These are phyloP conservation scores for Neoboletus subvelutipes DNA, from an alignment of 768 basidiomycete species.

Conservation along the genomic window DNA sequence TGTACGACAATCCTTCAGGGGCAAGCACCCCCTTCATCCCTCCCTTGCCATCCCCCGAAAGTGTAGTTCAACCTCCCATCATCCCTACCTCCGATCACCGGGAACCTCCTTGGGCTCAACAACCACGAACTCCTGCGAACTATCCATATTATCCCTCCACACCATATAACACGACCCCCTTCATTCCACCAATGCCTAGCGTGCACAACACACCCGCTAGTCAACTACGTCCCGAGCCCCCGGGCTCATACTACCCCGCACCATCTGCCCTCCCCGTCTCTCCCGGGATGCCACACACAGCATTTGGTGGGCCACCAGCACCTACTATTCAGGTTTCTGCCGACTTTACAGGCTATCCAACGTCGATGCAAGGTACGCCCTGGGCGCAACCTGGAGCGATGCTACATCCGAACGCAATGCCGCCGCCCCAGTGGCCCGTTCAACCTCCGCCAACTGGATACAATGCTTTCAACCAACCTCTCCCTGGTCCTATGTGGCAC, in stretches of 20 bases:
- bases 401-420: conserved; percentile 24
- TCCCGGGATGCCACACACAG: conserved; percentile 11
- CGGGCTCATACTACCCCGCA: conserved; percentile 33
- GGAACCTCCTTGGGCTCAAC: conserved; percentile 36
- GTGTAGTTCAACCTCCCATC: conserved; percentile 34
- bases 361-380: conserved; percentile 23
- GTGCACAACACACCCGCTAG: conserved; percentile 24
- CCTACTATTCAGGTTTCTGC: conserved; percentile 21
- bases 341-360: conserved; percentile 36
- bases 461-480: conserved; percentile 31
- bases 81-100: conserved; percentile 31
- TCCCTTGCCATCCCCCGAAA: conserved; percentile 38
- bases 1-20: conserved; percentile 32
- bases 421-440: conserved; percentile 18
- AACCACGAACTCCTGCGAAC: conserved; percentile 33
- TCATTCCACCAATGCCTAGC: conserved; percentile 37
- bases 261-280: conserved; percentile 29
- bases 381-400: conserved; percentile 25
- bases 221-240: conserved; percentile 26
- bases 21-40: conserved; percentile 39
- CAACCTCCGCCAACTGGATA: conserved; percentile 26
- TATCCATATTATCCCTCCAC: conserved; percentile 42
- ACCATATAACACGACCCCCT: conserved; percentile 39
- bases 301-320: conserved; percentile 10
- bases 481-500: conserved; percentile 29